Percentiles rank a stretch among this genome's conserved stretches.
Evolutionary conservation across 202 grass and related monocot genomes (phyloP).

Genomic region (Digitaria exilis): DNA sequence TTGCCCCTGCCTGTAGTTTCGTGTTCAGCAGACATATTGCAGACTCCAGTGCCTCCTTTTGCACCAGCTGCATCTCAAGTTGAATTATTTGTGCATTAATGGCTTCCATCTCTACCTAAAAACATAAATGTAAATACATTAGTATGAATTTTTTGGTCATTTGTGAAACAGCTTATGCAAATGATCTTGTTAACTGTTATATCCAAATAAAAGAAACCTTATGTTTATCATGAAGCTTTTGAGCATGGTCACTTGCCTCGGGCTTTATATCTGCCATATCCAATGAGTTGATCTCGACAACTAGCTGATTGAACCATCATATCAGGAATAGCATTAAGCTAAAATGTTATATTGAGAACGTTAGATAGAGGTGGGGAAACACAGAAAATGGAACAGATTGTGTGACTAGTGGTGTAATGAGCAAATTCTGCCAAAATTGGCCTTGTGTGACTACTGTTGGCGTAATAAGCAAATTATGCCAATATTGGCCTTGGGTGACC

Average conservation of each 20-base stretch:
- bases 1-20: conserved; percentile 51
- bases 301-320: neutral
- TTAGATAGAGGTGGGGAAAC: neutral
- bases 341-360: neutral
- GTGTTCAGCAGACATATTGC: conserved; percentile 50
- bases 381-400: neutral
- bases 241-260: conserved; percentile 46
- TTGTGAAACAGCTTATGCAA: neutral
- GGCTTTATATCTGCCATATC: conserved; percentile 36
- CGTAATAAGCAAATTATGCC: neutral
- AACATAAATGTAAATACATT: neutral
- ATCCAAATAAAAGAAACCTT: conserved; percentile 48
- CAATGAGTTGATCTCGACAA: conserved; percentile 13
- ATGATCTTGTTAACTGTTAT: neutral
- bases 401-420: neutral
- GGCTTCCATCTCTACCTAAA: conserved; percentile 71
- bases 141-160: neutral
- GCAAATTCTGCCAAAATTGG: neutral
- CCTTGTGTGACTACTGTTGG: neutral
- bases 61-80: conserved; percentile 64
- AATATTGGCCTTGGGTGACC: neutral
- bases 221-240: conserved; percentile 63
- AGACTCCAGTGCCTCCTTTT: conserved; percentile 48
- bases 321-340: conserved; percentile 7
- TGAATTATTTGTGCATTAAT: conserved; percentile 48